Conservation (phyloP, 805 yeast genomes). For the Groenewaldozyma tartarivorans region DNA sequence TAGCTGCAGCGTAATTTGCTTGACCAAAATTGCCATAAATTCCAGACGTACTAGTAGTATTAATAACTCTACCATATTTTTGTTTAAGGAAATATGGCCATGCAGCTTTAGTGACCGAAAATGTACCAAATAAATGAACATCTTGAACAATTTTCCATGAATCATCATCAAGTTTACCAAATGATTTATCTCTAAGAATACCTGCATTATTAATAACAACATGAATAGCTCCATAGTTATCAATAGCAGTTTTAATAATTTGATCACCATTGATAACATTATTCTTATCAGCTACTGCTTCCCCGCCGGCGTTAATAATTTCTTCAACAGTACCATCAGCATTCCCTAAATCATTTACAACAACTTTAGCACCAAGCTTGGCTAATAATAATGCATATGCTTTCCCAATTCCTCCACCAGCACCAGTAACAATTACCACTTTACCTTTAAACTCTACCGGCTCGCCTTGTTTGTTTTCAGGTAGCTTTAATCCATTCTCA, state of each 20-base stretch:
- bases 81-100: conserved; percentile 85
- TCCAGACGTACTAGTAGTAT: conserved; percentile 92
- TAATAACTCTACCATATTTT: conserved; percentile 71
- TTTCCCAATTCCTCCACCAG: conserved; percentile 90
- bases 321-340: conserved; percentile 68
- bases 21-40: conserved; percentile 97
- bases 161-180: conserved; percentile 69
- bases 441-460: conserved; percentile 61
- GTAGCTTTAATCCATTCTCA: conserved; percentile 42
- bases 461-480: conserved; percentile 50
- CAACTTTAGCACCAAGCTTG: conserved; percentile 88
- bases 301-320: conserved; percentile 61
- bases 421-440: conserved; percentile 90
- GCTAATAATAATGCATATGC: conserved; percentile 82
- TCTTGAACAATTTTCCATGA: conserved; percentile 77
- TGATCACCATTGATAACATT: conserved; percentile 74
- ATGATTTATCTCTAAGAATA: conserved; percentile 80
- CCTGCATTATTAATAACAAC: conserved; percentile 91
- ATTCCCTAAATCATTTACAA: conserved; percentile 79
- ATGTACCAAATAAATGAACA: conserved; percentile 79
- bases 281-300: conserved; percentile 74
- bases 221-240: conserved; percentile 74
- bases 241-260: conserved; percentile 69
- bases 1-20: conserved; percentile 91
- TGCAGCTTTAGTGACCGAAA: conserved; percentile 71